Base-by-base conservation (phyloP, 495 filamentous ascomycete genomes). In the Tuber aestivum region DNA sequence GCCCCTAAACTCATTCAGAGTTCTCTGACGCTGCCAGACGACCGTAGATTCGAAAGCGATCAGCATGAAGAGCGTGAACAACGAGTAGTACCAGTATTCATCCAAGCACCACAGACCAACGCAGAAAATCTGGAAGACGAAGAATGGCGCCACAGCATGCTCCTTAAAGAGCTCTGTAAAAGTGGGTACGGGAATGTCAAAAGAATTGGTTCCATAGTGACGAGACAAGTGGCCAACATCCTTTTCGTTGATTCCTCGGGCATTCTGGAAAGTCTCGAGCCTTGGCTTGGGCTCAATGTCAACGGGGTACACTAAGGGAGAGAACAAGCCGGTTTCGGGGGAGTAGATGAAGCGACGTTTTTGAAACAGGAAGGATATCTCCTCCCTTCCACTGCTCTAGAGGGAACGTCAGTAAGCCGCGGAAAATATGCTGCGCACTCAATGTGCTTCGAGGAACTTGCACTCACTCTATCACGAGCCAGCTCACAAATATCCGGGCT, bases 11-110 rank as follows among this genome's bases (percentile, higher is more conserved):
- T 99, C 95, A 81, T 87, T 95, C 78, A 99, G 84, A n/a, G 95
- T 98, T 75, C 94, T 89, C 87, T 99, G 95, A 75, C 95, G 90
- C 86, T 99, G 95, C 95, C 95, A 99, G 18, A 99, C 95, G 27
- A 99, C 95, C 12, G 95, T 99, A 84, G 94, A 97, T 86, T 99
- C 95, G 83, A 99, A 99, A 69, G 89, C 91, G 76, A 98, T 91
- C 45, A 99, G 90, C 95, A 98, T 98, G 86, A 97, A 95, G 35
- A 98, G 90, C 2, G 95, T 98, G 83, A 99, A 99, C 20, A 99
- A 88, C 76, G 95, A 99, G 84, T 98, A 99, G 86, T 99, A 99
- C 95, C 95, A 99, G 85, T 97, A 98, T 85, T 99, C 95, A 84
- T 99, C 95, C 84, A 99, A 84, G 91, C 97, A 93, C 95, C 95